Conservation (phyloP, 2,329 filamentous ascomycete genomes). For the Thielaviopsis punctulata region DNA sequence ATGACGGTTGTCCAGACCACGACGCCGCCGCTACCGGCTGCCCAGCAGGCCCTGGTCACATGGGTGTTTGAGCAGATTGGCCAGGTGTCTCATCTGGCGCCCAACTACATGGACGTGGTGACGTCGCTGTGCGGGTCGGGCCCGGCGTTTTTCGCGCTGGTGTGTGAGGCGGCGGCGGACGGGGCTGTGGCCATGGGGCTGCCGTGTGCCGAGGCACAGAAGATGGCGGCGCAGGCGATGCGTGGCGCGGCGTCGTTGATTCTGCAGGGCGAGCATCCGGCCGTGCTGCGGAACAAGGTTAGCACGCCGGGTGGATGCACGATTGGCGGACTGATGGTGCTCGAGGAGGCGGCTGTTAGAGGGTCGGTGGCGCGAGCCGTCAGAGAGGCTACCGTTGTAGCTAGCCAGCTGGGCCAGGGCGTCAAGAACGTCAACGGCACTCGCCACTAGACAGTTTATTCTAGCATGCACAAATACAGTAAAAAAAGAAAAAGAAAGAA, state of each 20-base stretch:
- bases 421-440: constrained; percentile 23
- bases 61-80: constrained; percentile 68
- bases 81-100: constrained; percentile 49
- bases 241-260: constrained; percentile 54
- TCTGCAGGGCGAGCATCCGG: constrained; percentile 56
- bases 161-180: constrained; percentile 60
- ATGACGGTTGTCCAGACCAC: constrained; percentile 65
- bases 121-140: constrained; percentile 61
- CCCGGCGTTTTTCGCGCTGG: constrained; percentile 58
- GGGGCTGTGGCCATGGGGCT: constrained; percentile 66
- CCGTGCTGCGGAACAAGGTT: constrained; percentile 59
- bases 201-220: constrained; percentile 51
- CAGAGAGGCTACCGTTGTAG: constrained; percentile 52
- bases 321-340: constrained; percentile 52
- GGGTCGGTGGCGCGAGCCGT: constrained; percentile 51
- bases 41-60: constrained; percentile 40
- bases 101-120: constrained; percentile 51
- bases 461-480: constrained; percentile 8
- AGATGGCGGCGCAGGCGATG: constrained; percentile 69
- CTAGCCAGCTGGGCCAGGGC: constrained; percentile 40
- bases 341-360: constrained; percentile 57
- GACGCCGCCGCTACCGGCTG: constrained; percentile 36
- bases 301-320: constrained; percentile 63
- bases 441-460: constrained; percentile 8
- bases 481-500: background rate